These are phyloP conservation scores for Pseudocercospora fijiensis DNA, from an alignment of 2,329 filamentous ascomycete genomes.

Conservation along the genomic window DNA sequence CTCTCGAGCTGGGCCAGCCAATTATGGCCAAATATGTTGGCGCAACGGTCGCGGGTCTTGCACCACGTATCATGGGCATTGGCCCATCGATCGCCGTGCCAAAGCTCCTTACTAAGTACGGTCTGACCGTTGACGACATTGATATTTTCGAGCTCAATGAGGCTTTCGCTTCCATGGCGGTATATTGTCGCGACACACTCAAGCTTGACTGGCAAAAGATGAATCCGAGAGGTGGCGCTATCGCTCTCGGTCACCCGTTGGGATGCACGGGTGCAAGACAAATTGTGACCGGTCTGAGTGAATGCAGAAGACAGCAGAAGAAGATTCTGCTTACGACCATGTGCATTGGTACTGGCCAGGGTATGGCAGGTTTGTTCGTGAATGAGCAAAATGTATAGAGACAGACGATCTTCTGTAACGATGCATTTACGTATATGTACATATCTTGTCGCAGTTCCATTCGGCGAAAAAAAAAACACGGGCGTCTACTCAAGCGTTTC, in stretches of 20 bases:
- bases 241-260: constrained; percentile 80
- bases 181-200: constrained; percentile 71
- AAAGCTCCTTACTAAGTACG: constrained; percentile 81
- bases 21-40: constrained; percentile 94
- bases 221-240: constrained; percentile 78
- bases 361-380: constrained; percentile 65
- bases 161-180: constrained; percentile 96
- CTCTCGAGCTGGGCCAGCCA: constrained; percentile 80
- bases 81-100: constrained; percentile 69
- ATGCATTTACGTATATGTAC: neutral
- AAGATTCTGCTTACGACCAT: constrained; percentile 75
- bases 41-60: constrained; percentile 83
- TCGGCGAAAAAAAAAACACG: neutral
- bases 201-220: constrained; percentile 72
- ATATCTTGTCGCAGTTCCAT: neutral
- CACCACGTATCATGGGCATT: constrained; percentile 96
- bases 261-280: constrained; percentile 75
- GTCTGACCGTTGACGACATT: constrained; percentile 74
- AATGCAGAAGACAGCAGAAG: constrained; percentile 36
- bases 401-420: neutral
- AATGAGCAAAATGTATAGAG: constrained; percentile 54
- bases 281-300: constrained; percentile 71
- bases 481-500: neutral
- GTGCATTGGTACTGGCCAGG: constrained; percentile 70
- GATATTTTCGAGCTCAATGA: constrained; percentile 96